phyloP scores from a whole-genome alignment of 305 asterid species.

The Ilex paraguariensis region DNA sequence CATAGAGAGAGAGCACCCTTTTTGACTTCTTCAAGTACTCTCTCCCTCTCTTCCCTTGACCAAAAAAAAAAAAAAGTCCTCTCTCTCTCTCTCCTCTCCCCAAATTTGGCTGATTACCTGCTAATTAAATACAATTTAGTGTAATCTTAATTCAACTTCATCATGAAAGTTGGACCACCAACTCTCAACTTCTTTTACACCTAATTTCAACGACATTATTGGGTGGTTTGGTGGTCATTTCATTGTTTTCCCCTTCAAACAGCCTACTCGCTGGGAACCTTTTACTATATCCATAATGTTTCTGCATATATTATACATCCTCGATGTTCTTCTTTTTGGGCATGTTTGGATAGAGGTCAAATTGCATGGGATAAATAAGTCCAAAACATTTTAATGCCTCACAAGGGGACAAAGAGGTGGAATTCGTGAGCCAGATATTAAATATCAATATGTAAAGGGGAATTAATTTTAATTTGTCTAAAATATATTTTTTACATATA shows the following conservation, averaged over 20 bases:
- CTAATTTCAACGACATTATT: constrained; percentile 18
- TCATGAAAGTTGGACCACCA: constrained; percentile 24
- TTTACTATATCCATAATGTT: neutral
- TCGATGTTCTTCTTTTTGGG: too few relatives aligned
- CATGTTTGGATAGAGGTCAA: too few relatives aligned
- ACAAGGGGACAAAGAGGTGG: too few relatives aligned
- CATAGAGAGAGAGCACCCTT: constrained; percentile 6
- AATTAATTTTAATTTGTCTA: too few relatives aligned
- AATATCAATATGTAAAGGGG: too few relatives aligned
- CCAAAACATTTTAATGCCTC: too few relatives aligned
- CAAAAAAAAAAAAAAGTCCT: neutral
- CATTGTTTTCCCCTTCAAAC: neutral
- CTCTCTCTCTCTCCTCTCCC: constrained; percentile 7
- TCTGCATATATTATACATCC: neutral
- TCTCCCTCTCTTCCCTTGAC: neutral
- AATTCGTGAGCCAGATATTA: too few relatives aligned
- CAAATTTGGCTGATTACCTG: constrained; percentile 32
- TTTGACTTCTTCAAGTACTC: constrained; percentile 25
- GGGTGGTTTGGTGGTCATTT: constrained; percentile 7
- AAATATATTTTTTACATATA: too few relatives aligned
- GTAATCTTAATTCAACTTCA: neutral
- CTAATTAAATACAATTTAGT: constrained; percentile 9
- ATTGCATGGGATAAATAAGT: too few relatives aligned
- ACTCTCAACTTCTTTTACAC: constrained; percentile 14
- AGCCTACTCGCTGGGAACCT: neutral